A percentile compares a stretch with the other conserved stretches of the same genome.
phyloP scores from a whole-genome alignment of 2,329 filamentous ascomycete genomes.

The Botrytis medusae region DNA sequence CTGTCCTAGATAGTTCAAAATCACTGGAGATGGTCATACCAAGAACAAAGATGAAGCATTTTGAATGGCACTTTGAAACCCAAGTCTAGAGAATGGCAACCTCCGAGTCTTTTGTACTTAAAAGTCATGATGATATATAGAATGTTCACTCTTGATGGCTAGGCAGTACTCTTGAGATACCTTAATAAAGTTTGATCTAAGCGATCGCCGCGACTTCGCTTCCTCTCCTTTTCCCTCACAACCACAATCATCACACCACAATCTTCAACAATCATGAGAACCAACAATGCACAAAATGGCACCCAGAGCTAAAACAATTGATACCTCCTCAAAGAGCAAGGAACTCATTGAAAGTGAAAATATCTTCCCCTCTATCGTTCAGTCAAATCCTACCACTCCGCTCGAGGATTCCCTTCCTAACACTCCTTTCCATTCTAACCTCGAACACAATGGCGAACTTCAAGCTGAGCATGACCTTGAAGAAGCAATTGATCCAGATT shows the following conservation, averaged over 20 bases:
- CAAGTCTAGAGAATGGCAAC: background rate
- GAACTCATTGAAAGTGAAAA: background rate
- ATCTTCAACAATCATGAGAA: background rate
- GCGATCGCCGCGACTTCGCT: background rate
- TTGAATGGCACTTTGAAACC: background rate
- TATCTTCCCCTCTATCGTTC: background rate
- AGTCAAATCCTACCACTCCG: background rate
- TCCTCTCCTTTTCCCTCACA: background rate
- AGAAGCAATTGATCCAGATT: background rate
- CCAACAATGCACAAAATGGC: background rate
- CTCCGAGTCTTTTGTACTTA: too few species aligned
- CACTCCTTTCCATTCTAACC: background rate
- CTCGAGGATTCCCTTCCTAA: background rate
- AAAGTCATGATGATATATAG: background rate
- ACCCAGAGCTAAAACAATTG: background rate
- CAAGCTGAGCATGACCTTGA: background rate
- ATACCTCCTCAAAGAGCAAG: background rate
- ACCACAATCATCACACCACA: slow-evolving; percentile 8
- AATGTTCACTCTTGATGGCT: slow-evolving; percentile 1
- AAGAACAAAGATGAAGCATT: background rate
- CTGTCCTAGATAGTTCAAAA: too few species aligned
- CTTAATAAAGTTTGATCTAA: background rate
- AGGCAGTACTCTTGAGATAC: background rate
- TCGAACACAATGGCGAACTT: background rate
- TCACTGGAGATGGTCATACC: background rate